Evolutionary conservation across 768 basidiomycete genomes (phyloP).

Genomic region (Phlebiopsis gigantea): DNA sequence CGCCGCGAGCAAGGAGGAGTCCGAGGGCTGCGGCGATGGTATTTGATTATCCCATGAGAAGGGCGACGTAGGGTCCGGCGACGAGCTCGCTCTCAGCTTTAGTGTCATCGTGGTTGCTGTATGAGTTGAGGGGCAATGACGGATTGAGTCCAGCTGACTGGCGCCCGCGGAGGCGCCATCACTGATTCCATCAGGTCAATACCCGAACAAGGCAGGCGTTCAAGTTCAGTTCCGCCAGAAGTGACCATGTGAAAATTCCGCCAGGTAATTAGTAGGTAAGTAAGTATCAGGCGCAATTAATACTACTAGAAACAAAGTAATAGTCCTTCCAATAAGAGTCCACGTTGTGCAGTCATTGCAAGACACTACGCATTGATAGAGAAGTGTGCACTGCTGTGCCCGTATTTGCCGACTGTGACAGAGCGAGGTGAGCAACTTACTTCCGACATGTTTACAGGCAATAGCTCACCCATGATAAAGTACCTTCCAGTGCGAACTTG

Average conservation of each 20-base stretch:
- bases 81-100: constrained; percentile 34
- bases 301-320: not conserved
- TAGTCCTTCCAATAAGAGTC: not conserved
- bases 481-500: not conserved
- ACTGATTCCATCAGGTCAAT: not conserved
- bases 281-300: not conserved
- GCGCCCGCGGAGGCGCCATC: not conserved
- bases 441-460: not conserved
- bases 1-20: constrained; percentile 20
- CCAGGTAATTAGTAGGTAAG: not conserved
- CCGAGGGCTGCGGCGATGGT: constrained; percentile 27
- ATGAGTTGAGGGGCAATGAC: not conserved
- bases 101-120: constrained; percentile 30
- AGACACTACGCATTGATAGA: not conserved
- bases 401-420: not conserved
- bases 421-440: no score
- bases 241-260: not conserved
- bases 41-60: constrained; percentile 59
- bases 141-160: not conserved
- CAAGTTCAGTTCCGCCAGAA: not conserved
- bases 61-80: constrained; percentile 41
- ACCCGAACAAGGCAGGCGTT: not conserved
- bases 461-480: not conserved
- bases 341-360: not conserved
- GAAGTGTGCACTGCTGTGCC: not conserved